A percentile compares a stretch with the other conserved stretches of the same genome.
Evolutionary conservation across 257 asterid genomes (phyloP).

Genomic region (Ligustrum vulgare): DNA sequence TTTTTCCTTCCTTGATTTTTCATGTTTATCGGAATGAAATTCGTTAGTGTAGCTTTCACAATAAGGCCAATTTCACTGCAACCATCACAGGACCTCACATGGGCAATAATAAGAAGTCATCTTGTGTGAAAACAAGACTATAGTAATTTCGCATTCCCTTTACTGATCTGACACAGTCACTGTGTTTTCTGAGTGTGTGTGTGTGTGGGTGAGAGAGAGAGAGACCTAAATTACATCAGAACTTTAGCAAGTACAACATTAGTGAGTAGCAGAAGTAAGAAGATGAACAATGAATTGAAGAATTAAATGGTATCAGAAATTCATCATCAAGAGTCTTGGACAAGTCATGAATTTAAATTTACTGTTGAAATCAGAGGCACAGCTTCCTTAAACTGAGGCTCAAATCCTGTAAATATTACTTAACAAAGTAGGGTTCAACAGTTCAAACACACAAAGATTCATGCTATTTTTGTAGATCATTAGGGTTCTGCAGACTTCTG

Average conservation of each 20-base stretch:
- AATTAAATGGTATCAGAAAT: conserved; percentile 5
- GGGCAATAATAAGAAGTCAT: conserved; percentile 17
- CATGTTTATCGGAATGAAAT: neutral
- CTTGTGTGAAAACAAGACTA: neutral
- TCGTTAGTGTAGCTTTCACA: conserved; percentile 35
- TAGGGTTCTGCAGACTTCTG: conserved; percentile 28
- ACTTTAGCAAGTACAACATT: conserved; percentile 28
- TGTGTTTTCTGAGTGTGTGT: neutral
- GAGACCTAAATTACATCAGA: neutral
- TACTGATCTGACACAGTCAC: neutral
- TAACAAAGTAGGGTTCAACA: too few species aligned
- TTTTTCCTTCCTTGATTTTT: neutral
- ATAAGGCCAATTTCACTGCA: conserved; percentile 4
- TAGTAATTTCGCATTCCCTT: neutral
- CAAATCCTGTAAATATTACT: neutral
- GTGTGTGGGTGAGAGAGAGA: neutral
- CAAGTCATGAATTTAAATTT: neutral
- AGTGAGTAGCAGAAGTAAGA: conserved; percentile 36
- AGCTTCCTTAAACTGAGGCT: neutral
- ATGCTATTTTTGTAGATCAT: conserved; percentile 23
- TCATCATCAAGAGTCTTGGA: neutral
- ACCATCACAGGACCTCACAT: conserved; percentile 22
- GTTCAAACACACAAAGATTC: conserved; percentile 12
- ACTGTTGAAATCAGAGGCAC: neutral
- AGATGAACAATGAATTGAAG: conserved; percentile 22